phyloP scores from a whole-genome alignment of 2,329 filamentous ascomycete species.

The Hymenoscyphus fructigenus region DNA sequence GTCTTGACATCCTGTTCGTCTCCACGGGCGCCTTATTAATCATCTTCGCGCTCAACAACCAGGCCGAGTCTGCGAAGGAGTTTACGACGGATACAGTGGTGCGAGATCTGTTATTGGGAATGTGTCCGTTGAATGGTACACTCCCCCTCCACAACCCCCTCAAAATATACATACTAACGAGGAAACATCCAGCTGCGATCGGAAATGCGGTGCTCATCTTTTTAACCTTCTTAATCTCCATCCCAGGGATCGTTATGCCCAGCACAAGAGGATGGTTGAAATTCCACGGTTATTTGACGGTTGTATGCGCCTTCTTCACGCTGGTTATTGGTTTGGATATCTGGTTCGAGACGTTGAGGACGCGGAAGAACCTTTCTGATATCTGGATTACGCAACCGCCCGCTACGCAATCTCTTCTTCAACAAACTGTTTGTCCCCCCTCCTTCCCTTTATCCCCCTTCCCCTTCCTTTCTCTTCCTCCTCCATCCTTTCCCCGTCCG shows the following conservation, averaged over 20 bases:
- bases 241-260: constrained; percentile 70
- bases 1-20: constrained; percentile 52
- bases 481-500: too few species aligned
- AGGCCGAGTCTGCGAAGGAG: constrained; percentile 41
- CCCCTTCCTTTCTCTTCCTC: background rate
- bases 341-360: constrained; percentile 72
- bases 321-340: constrained; percentile 64
- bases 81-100: constrained; percentile 51
- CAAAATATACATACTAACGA: background rate
- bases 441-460: background rate
- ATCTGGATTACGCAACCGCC: constrained; percentile 61
- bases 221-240: constrained; percentile 64
- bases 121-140: constrained; percentile 53
- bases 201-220: constrained; percentile 73
- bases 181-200: constrained; percentile 58
- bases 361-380: constrained; percentile 58
- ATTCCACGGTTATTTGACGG: constrained; percentile 62
- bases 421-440: constrained; percentile 58
- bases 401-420: constrained; percentile 64
- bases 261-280: constrained; percentile 69
- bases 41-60: constrained; percentile 51
- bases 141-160: background rate
- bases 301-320: constrained; percentile 62
- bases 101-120: constrained; percentile 48
- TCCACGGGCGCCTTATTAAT: constrained; percentile 51